These are phyloP conservation scores for Alternaria sp. DNA, from an alignment of 2,329 filamentous ascomycete genomes.

Conservation along the genomic window DNA sequence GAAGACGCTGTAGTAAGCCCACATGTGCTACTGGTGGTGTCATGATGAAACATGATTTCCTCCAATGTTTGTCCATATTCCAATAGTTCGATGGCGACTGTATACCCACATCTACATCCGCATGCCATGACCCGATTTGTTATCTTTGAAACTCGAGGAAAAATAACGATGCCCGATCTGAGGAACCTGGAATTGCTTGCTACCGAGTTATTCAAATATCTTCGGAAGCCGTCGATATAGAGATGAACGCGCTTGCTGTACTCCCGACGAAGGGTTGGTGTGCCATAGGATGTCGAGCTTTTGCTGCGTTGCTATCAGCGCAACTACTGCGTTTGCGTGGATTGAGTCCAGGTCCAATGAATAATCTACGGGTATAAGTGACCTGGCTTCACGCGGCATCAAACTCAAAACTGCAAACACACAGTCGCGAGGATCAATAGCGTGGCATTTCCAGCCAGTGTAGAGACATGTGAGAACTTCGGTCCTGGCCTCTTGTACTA, in stretches of 20 bases:
- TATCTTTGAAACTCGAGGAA: too few relatives aligned
- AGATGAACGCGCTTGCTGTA: too few relatives aligned
- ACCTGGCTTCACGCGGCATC: slow-evolving; percentile 6
- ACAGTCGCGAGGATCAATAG: slow-evolving; percentile 18
- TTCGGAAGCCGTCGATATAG: too few relatives aligned
- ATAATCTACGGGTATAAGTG: slow-evolving; percentile 17
- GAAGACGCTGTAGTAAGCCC: background rate
- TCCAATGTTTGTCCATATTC: background rate
- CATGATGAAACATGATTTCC: background rate
- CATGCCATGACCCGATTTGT: too few relatives aligned
- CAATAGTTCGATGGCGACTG: background rate
- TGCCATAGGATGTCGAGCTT: background rate
- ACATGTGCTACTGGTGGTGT: background rate
- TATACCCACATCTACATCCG: too few relatives aligned
- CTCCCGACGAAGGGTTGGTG: background rate
- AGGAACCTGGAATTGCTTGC: too few relatives aligned
- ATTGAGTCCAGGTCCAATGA: slow-evolving; percentile 1
- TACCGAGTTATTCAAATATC: too few relatives aligned
- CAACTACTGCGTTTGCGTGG: background rate
- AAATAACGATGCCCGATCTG: too few relatives aligned
- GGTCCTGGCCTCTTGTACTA: too few relatives aligned
- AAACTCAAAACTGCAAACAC: slow-evolving; percentile 23
- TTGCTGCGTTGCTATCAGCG: background rate
- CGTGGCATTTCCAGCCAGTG: background rate
- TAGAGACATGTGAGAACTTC: background rate